Percentiles rank a stretch among this genome's conserved stretches.
These are phyloP conservation scores for Candida sanyaensis DNA, from an alignment of 1,139 yeast species.

Conservation along the genomic window DNA sequence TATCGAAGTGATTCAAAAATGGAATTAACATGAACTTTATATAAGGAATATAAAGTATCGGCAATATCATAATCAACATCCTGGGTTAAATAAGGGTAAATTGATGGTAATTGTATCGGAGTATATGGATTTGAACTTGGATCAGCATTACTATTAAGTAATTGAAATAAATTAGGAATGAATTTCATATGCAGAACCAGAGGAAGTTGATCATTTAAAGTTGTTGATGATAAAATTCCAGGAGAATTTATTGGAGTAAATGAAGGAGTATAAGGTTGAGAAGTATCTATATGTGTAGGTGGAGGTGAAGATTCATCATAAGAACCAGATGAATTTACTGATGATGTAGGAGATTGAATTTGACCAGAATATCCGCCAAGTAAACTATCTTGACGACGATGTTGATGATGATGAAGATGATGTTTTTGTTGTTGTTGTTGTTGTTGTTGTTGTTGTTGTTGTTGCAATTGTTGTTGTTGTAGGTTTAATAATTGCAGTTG, in stretches of 20 bases:
- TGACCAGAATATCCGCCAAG: constrained; percentile 11
- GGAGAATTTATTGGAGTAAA: constrained; percentile 20
- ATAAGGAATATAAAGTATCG: constrained; percentile 59
- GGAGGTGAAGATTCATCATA: constrained; percentile 17
- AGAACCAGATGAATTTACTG: constrained; percentile 20
- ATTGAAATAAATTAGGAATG: constrained; percentile 37
- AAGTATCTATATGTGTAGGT: constrained; percentile 4
- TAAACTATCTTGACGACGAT: constrained; percentile 2
- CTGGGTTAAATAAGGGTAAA: constrained; percentile 51
- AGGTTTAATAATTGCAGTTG: constrained; percentile 15
- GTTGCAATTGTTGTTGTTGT: constrained; percentile 11
- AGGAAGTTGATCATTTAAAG: constrained; percentile 17
- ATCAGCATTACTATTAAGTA: constrained; percentile 25
- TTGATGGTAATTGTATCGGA: constrained; percentile 50
- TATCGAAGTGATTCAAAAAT: constrained; percentile 67
- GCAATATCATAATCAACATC: constrained; percentile 60
- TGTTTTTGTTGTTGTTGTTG: constrained; percentile 10
- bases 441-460: constrained; percentile 7
- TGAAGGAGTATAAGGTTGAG: constrained; percentile 30
- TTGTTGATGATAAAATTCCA: constrained; percentile 9
- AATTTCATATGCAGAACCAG: constrained; percentile 28
- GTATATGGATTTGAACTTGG: constrained; percentile 23
- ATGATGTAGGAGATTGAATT: constrained; percentile 26
- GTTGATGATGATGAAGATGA: constrained; percentile 2
- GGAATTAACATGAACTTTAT: constrained; percentile 62